Conservation (phyloP, 78 protist genomes). For the Cavenderia fasciculata region DNA sequence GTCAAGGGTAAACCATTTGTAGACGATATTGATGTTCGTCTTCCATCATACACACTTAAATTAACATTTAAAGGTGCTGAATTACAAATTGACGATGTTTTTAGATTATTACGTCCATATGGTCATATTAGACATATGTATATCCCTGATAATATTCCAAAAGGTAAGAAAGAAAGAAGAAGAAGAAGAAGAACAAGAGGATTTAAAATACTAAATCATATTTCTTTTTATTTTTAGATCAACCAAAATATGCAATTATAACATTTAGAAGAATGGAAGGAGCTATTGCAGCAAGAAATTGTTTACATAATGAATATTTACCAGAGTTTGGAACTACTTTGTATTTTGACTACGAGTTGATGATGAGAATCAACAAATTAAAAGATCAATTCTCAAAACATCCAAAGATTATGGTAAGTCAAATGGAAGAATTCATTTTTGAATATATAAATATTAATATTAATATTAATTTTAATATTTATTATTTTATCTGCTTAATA, state of each 20-base stretch:
- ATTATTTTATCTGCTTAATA: too few relatives aligned
- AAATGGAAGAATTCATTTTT: too few relatives aligned
- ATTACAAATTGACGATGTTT: conserved; percentile 45
- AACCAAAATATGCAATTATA: conserved; percentile 21
- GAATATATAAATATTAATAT: too few relatives aligned
- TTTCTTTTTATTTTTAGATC: conserved; percentile 11
- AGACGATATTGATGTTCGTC: conserved; percentile 36
- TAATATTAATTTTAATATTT: too few relatives aligned
- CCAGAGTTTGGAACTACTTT: conserved; percentile 55
- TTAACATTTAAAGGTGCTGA: conserved; percentile 61
- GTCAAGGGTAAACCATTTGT: conserved; percentile 55
- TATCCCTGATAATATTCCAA: not conserved
- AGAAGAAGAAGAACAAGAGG: not conserved
- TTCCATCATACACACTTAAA: conserved; percentile 11
- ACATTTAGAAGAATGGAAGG: conserved; percentile 66
- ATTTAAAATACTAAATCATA: not conserved
- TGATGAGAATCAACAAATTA: conserved; percentile 47
- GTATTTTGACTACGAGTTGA: conserved; percentile 36
- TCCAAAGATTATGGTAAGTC: conserved; percentile 68
- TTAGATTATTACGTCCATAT: conserved; percentile 46
- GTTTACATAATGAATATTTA: conserved; percentile 59
- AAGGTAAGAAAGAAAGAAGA: not conserved
- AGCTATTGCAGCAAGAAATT: conserved; percentile 67
- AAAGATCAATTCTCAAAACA: conserved; percentile 68
- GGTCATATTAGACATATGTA: conserved; percentile 44